A percentile compares a stretch with the other conserved stretches of the same genome.
phyloP scores from a whole-genome alignment of 306 rosid species.

The Begonia masoniana region DNA sequence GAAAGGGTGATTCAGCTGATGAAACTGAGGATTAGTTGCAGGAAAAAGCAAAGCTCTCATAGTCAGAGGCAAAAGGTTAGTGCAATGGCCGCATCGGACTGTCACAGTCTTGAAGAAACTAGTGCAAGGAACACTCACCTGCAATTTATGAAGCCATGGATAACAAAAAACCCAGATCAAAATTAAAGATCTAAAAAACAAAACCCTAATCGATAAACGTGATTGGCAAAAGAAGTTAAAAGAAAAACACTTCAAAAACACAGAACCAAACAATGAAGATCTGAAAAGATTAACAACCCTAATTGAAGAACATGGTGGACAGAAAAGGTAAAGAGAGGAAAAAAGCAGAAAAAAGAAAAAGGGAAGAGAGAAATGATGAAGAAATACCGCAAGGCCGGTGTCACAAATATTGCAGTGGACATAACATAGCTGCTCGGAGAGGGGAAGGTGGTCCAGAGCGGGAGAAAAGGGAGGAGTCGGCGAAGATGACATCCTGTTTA shows the following conservation, averaged over 20 bases:
- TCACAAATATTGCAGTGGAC: conserved; percentile 96
- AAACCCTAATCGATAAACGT: too few relatives aligned
- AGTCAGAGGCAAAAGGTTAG: conserved; percentile 51
- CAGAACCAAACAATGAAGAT: neutral
- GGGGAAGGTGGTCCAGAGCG: conserved; percentile 51
- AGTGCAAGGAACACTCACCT: conserved; percentile 93
- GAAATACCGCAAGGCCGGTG: conserved; percentile 86
- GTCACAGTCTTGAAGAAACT: conserved; percentile 94
- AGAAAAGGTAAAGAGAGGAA: too few relatives aligned
- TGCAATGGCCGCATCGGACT: conserved; percentile 97
- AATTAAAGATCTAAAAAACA: neutral
- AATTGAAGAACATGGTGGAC: too few relatives aligned
- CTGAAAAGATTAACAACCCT: too few relatives aligned
- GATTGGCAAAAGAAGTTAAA: neutral
- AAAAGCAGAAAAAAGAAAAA: neutral
- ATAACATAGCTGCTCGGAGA: conserved; percentile 96
- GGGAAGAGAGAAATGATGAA: neutral
- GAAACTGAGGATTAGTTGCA: conserved; percentile 57
- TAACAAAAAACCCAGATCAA: neutral
- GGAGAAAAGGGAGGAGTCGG: conserved; percentile 16
- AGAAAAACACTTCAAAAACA: too few relatives aligned
- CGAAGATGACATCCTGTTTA: conserved; percentile 69
- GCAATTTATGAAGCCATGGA: too few relatives aligned
- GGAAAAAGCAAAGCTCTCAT: conserved; percentile 66
- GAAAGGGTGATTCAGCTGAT: conserved; percentile 67